Base-by-base conservation (phyloP, 768 basidiomycete genomes). In the Naganishia onofrii region DNA sequence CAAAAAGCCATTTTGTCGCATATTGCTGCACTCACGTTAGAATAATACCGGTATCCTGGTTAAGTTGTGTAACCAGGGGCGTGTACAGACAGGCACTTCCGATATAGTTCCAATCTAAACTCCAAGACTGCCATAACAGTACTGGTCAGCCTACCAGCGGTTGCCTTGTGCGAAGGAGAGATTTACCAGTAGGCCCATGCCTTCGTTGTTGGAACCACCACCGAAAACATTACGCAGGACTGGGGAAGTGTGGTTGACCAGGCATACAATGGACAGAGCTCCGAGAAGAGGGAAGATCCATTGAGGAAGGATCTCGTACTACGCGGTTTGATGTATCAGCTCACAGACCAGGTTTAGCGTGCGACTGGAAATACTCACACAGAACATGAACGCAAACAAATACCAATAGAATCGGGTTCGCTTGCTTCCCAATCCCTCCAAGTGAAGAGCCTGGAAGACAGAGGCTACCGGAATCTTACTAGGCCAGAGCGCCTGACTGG, bases 221-320 rank as follows among this genome's bases (percentile, higher is more conserved):
- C 82, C 82, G 68, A 83, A 83, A 66, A 83, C 74, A 72, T 82
- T 82, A 38, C 82, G 77, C 65, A 81, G 66, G 67, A 78, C 79
- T 2, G 76, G 73, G 23, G 68, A 72, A 52, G 71, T 79, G 44
- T 73, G 77, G 71, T 67, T 70, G 69, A 75, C 75, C 57, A 83
- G 71, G 69, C 82, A 83, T 75, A 82, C 77, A 68, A 83, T 79
- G 48, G 76, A 75, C 66, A 77, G 57, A 23, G 74, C 77, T 15
- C 77, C 75, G n/a, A 78, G 66, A 8, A 75, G 42, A 15, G 74
- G 76, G 74, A 78, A 83, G 74, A 77, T 77, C 78, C 80, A 83
- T 75, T 83, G 81, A 42, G 83, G 83, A 38, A 83, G 71, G 71
- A 83, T 82, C 71, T 63, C 60, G 21, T 63, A 63, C 60, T 63